phyloP scores from a whole-genome alignment of 2,329 filamentous ascomycete species.

The Fusarium zealandicum region DNA sequence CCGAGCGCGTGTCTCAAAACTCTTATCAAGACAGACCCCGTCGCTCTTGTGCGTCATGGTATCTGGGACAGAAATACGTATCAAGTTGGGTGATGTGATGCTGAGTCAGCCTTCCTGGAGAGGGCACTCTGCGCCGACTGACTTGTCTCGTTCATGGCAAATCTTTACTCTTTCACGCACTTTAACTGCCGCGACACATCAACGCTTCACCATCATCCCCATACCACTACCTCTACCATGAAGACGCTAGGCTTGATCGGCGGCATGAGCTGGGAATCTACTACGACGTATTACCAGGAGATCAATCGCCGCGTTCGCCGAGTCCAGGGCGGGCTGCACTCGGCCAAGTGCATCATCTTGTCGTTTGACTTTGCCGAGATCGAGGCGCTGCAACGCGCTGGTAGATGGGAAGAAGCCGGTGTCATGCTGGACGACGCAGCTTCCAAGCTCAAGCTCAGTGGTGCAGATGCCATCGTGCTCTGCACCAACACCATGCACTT shows the following conservation, averaged over 20 bases:
- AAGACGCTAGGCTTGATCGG: slow-evolving; percentile 39
- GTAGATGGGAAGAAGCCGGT: slow-evolving; percentile 27
- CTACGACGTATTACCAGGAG: slow-evolving; percentile 37
- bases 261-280: slow-evolving; percentile 42
- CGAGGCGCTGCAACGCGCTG: slow-evolving; percentile 24
- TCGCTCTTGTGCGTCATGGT: no score
- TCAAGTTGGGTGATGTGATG: no score
- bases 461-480: slow-evolving; percentile 36
- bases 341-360: slow-evolving; percentile 30
- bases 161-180: no score
- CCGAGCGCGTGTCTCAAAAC: no score
- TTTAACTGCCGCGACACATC: no score
- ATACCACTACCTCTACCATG: slow-evolving; percentile 29
- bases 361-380: slow-evolving; percentile 41
- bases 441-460: slow-evolving; percentile 18
- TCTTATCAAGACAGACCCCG: no score
- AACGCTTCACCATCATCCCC: no score
- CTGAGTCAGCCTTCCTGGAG: no score
- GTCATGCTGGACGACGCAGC: slow-evolving; percentile 27
- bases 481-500: slow-evolving; percentile 42
- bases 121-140: no score
- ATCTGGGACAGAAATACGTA: no score
- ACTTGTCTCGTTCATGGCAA: no score
- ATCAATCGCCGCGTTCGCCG: slow-evolving; percentile 38
- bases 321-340: slow-evolving; percentile 35